Conservation (phyloP, 225 moss, liverwort and hornwort genomes). For the Physcomitrellopsis africana region DNA sequence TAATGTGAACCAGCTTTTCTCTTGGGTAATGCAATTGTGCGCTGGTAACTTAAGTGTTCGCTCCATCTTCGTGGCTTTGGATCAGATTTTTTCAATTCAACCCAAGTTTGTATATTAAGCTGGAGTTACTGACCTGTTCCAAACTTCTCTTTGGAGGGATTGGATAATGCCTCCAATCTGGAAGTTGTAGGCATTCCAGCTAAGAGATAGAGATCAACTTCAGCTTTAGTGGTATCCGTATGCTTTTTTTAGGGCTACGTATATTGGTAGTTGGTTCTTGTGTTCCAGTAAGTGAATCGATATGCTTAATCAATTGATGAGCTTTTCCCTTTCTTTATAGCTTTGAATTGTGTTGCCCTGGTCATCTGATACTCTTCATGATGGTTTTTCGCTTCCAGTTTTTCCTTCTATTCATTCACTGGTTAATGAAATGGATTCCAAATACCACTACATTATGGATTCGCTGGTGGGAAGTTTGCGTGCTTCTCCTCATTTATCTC, state of each 20-base stretch:
- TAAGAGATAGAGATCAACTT: slow-evolving; percentile 28
- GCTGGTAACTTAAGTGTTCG: slow-evolving; percentile 33
- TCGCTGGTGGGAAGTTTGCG: too few relatives aligned
- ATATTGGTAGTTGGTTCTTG: slow-evolving; percentile 32
- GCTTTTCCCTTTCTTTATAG: too few relatives aligned
- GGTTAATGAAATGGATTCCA: too few relatives aligned
- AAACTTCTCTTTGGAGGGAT: slow-evolving; percentile 40
- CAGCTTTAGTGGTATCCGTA: slow-evolving; percentile 38
- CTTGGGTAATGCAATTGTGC: slow-evolving; percentile 34
- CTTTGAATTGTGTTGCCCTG: too few relatives aligned
- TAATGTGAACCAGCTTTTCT: slow-evolving; percentile 40
- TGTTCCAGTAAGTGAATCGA: background rate
- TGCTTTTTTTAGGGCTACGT: slow-evolving; percentile 32
- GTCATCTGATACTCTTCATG: too few relatives aligned
- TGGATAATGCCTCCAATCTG: slow-evolving; percentile 39
- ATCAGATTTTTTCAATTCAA: slow-evolving; percentile 45
- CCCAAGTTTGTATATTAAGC: slow-evolving; percentile 37
- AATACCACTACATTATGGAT: too few relatives aligned
- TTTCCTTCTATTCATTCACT: too few relatives aligned
- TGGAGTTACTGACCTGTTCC: slow-evolving; percentile 26
- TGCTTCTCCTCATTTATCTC: too few relatives aligned
- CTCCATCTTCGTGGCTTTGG: slow-evolving; percentile 43
- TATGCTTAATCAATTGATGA: slow-evolving; percentile 3
- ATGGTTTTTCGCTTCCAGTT: too few relatives aligned
- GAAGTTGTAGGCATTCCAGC: slow-evolving; percentile 38